Evolutionary conservation across 805 yeast genomes (phyloP).

Genomic region (Wickerhamomyces subpelliculosus): DNA sequence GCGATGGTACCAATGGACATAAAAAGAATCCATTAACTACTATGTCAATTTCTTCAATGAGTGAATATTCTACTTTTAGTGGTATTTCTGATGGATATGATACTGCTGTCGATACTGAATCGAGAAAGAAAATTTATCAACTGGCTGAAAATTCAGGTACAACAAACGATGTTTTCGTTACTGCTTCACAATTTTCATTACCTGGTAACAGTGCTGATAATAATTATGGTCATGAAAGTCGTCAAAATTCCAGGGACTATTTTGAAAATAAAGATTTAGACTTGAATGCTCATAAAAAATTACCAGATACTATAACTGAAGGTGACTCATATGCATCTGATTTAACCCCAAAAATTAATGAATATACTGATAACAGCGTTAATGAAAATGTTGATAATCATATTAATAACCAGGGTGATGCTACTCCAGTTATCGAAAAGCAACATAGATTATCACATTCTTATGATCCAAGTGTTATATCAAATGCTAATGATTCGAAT

Average conservation of each 20-base stretch:
- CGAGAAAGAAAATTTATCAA: conserved; percentile 10
- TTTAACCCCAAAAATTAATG: neutral
- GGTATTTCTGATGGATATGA: conserved; percentile 2
- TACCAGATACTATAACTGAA: neutral
- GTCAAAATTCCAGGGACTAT: too few relatives aligned
- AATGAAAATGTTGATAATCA: too few relatives aligned
- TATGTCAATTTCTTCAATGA: conserved; percentile 18
- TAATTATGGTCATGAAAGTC: neutral
- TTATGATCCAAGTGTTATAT: too few relatives aligned
- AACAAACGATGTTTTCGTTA: conserved; percentile 28
- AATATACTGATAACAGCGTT: too few relatives aligned
- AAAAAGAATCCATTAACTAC: conserved; percentile 6
- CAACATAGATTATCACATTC: too few relatives aligned
- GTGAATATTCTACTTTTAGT: conserved; percentile 16
- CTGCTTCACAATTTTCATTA: conserved; percentile 31
- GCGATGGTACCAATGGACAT: neutral
- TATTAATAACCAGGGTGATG: too few relatives aligned
- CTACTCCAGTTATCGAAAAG: too few relatives aligned
- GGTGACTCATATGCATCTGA: neutral
- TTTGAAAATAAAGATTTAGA: too few relatives aligned
- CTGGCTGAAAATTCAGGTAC: conserved; percentile 11
- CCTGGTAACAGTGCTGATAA: conserved; percentile 10
- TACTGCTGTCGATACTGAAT: conserved; percentile 4
- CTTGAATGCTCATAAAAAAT: neutral
- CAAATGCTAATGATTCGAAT: too few relatives aligned